Base-by-base conservation (phyloP, 768 basidiomycete genomes). In the Mycena albidolilacea region DNA sequence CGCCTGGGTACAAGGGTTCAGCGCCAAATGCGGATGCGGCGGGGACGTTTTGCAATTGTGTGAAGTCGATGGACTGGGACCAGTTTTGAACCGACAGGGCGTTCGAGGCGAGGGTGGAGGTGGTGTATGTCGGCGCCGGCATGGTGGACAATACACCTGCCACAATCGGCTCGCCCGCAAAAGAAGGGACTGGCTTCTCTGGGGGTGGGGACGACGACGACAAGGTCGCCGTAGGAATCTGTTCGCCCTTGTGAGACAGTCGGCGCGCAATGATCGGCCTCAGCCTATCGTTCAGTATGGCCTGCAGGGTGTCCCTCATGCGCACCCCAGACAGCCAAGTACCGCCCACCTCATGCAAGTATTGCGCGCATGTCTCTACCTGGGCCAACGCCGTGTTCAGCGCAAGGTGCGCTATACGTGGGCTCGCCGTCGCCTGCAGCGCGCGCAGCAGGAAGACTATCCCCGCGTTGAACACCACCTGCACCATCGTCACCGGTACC, bases 391-490 rank as follows among this genome's bases (percentile, higher is more conserved):
- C 65, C 14, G 72, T 73, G 39, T 60, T 21, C 19, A 76, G 70
- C 37, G 66, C 48, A 10, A 35, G 44, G 61, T 74, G 73, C 44
- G 76, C 70, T 44, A 71, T 63, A 59, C 69, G 67, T 8, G 50
- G 50, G 60, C 70, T 71, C 35, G 70, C 58, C 10, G 72, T 74
- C 21, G 82, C 81, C 67, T 82, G 81, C 64, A 84, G 78, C 55
- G 83, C 81, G 55, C 80, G 77, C 64, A 85, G 78, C 39, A 85
- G 77, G 63, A 81, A 84, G 63, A 83, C 79, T 12, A 84, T 85
- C 10, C 84, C 85, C 5, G 84, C 84, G 52, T 79, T 79, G 78
- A 85, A 86, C 10, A 79, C 71, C 64, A 83, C 78, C 67, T 86
- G 85, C 38, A 82, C 77, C 57, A 83, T 66, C 14, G 82, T 80